Evolutionary conservation across 2,329 filamentous ascomycete species (phyloP).

Genomic region (Raffaelea albimanens): DNA sequence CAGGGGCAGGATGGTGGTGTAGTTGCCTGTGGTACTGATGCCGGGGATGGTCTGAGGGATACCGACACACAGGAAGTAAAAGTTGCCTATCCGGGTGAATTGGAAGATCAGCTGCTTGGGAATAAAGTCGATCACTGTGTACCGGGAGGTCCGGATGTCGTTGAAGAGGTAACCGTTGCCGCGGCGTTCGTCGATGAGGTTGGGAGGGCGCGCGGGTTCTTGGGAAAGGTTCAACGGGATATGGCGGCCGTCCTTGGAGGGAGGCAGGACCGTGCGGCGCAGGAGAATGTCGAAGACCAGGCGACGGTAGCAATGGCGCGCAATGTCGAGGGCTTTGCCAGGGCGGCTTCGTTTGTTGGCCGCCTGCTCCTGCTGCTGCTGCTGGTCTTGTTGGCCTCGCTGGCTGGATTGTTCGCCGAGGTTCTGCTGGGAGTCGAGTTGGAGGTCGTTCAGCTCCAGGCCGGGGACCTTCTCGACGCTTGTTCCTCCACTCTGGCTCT

Average conservation of each 20-base stretch:
- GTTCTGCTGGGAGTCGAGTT: too few relatives aligned
- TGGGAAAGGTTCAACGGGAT: conserved; percentile 24
- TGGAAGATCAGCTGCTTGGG: conserved; percentile 79
- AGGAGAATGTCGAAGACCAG: conserved; percentile 31
- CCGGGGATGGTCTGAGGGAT: conserved; percentile 75
- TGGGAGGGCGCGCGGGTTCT: conserved; percentile 16
- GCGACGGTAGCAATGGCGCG: conserved; percentile 23
- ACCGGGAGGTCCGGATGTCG: conserved; percentile 72
- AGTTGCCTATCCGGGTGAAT: conserved; percentile 79
- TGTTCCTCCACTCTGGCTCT: too few relatives aligned
- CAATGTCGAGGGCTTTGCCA: background rate
- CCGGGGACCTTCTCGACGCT: too few relatives aligned
- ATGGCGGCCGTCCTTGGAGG: conserved; percentile 18
- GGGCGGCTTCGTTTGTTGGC: background rate
- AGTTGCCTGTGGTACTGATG: conserved; percentile 65
- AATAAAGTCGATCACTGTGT: conserved; percentile 75
- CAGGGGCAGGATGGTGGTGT: conserved; percentile 64
- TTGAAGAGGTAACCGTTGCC: conserved; percentile 46
- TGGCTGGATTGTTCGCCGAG: too few relatives aligned
- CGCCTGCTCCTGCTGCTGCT: background rate
- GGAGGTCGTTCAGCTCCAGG: background rate
- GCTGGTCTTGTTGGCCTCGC: background rate
- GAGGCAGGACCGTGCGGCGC: conserved; percentile 13
- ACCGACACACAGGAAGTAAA: conserved; percentile 76
- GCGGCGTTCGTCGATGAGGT: conserved; percentile 38